Base-by-base conservation (phyloP, 345 rosid species). In the Cardamine resedifolia region DNA sequence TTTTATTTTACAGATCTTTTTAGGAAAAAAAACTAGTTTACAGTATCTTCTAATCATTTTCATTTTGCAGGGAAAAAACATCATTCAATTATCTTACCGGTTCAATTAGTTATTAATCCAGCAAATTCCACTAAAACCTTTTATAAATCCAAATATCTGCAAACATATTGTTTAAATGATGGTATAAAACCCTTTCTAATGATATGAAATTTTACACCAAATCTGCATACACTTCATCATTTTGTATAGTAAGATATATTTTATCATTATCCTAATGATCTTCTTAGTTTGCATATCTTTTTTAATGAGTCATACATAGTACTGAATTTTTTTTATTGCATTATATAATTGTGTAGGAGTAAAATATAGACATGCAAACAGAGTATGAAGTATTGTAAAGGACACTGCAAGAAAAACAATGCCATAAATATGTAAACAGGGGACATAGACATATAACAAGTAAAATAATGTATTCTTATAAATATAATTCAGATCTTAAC, bases 341-440 rank as follows among this genome's bases (percentile, higher is more conserved):
- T 64, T 69, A 50, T 66, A 56, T 57, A 31, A 44, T 71, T 71
- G 30, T 34, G 7, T 66, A 36, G 41, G 44, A 62, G 20, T 34
- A 33, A 49, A 34, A 47, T 58, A 74, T 43, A 76, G 50, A 76
- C 58, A 60, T 57, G 59, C 72, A 74, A 74, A 57, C 31, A 12
- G 33, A 47, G n/a, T 69, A 43, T 43, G 59, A 57, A 57, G 19
- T 39, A 58, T 3, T 58, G 21, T 36, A 69, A 34, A 62, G 2
- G 49, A 44, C 60, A 47, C 51, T 61, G 79, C 69, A 61, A 59
- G 48, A 60, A 53, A 75, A 51, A 60, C 39, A 68, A 61, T 68
- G 74, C 58, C 69, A 61, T 75, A 63, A 76, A 63, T 76, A 56
- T 63, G 75, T 62, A 63, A 69, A 62, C 75, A 76, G 65, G 56